These are phyloP conservation scores for Remersonia thermophila DNA, from an alignment of 2,329 filamentous ascomycete species.

Conservation along the genomic window DNA sequence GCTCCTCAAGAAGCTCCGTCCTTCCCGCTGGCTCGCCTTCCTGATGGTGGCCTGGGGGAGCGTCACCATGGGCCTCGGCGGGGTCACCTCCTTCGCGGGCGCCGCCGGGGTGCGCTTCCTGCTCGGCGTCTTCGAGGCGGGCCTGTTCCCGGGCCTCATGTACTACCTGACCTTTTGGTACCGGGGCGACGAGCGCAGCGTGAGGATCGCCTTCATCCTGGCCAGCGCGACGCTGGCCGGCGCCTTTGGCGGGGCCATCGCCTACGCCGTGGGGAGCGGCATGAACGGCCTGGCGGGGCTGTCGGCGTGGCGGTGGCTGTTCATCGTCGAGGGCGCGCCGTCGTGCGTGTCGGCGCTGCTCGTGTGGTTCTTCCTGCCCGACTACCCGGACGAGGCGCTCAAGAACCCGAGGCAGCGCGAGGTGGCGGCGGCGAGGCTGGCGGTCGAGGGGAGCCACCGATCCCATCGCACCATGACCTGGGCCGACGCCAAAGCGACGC, in stretches of 20 bases:
- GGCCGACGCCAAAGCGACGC: slow-evolving; percentile 55
- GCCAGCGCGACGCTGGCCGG: slow-evolving; percentile 57
- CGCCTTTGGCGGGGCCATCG: slow-evolving; percentile 60
- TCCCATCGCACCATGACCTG: slow-evolving; percentile 51
- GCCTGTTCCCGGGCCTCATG: slow-evolving; percentile 52
- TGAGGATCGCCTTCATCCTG: slow-evolving; percentile 62
- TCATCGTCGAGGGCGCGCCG: slow-evolving; percentile 36
- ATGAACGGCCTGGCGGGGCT: slow-evolving; percentile 53
- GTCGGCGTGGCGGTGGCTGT: slow-evolving; percentile 60
- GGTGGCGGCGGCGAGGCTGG: slow-evolving; percentile 35
- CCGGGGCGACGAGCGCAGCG: slow-evolving; percentile 53
- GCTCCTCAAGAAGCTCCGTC: slow-evolving; percentile 50
- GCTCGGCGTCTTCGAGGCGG: slow-evolving; percentile 58
- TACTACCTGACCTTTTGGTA: slow-evolving; percentile 59
- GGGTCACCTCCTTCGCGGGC: slow-evolving; percentile 47
- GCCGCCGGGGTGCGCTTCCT: slow-evolving; percentile 57
- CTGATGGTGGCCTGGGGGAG: slow-evolving; percentile 57
- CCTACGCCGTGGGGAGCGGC: slow-evolving; percentile 58
- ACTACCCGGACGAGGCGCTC: slow-evolving; percentile 56
- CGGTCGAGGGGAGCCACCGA: slow-evolving; percentile 39
- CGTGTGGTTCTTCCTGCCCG: slow-evolving; percentile 50
- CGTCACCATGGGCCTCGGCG: slow-evolving; percentile 54
- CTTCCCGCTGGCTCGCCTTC: slow-evolving; percentile 51
- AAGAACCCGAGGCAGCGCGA: slow-evolving; percentile 42
- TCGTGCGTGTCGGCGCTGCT: slow-evolving; percentile 42